phyloP scores from a whole-genome alignment of 306 rosid species.

The Pueraria montana region DNA sequence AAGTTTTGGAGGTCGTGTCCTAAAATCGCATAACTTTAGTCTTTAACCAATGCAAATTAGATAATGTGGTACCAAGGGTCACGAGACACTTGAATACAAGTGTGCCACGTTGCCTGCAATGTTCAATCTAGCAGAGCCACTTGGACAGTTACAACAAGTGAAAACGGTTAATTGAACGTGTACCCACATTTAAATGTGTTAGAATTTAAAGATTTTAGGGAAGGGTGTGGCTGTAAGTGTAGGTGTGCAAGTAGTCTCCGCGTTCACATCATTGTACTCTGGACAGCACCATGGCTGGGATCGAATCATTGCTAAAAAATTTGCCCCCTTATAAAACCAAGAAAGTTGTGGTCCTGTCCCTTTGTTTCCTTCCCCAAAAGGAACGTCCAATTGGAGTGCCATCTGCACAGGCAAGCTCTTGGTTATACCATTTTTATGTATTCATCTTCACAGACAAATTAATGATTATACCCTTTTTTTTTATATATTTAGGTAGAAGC shows the following conservation, averaged over 20 bases:
- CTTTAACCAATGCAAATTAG: slow-evolving; percentile 5
- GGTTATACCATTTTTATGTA: slow-evolving; percentile 11
- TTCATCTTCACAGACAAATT: slow-evolving; percentile 41
- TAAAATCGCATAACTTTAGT: slow-evolving; percentile 29
- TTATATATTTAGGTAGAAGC: slow-evolving; percentile 20
- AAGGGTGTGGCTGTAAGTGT: slow-evolving; percentile 5
- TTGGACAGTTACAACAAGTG: slow-evolving; percentile 41
- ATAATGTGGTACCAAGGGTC: slow-evolving; percentile 22
- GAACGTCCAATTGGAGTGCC: slow-evolving; percentile 37
- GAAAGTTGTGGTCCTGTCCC: slow-evolving; percentile 48
- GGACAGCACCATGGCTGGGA: slow-evolving; percentile 46
- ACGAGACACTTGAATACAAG: slow-evolving; percentile 18
- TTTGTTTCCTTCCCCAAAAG: slow-evolving; percentile 34
- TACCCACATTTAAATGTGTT: neutral
- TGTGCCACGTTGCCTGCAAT: slow-evolving; percentile 48
- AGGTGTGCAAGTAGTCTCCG: slow-evolving; percentile 33
- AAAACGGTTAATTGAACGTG: slow-evolving; percentile 24
- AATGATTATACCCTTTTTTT: slow-evolving; percentile 10
- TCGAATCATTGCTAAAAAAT: slow-evolving; percentile 23
- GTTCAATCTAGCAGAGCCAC: slow-evolving; percentile 43
- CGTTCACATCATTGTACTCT: slow-evolving; percentile 41
- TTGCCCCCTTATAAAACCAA: slow-evolving; percentile 13
- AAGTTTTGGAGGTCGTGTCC: slow-evolving; percentile 27
- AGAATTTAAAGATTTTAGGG: slow-evolving; percentile 24
- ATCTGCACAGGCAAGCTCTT: slow-evolving; percentile 30